A percentile compares a stretch with the other conserved stretches of the same genome.
phyloP scores from a whole-genome alignment of 2,329 filamentous ascomycete genomes.

The Paracorniculantispora psalliotae region DNA sequence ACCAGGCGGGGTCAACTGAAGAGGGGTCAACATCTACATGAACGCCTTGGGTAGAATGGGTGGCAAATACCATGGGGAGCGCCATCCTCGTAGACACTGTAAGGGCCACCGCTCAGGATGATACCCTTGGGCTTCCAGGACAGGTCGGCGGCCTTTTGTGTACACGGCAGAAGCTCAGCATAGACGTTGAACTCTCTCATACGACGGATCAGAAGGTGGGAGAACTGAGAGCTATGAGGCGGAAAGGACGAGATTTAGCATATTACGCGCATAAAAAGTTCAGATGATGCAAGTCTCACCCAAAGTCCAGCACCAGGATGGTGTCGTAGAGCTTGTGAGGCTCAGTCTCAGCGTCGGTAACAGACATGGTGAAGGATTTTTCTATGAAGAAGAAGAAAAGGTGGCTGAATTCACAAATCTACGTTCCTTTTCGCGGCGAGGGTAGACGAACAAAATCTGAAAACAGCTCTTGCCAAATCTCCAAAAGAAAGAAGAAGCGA shows the following conservation, averaged over 20 bases:
- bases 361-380: background rate
- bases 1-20: slow-evolving; percentile 70
- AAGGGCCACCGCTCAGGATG: slow-evolving; percentile 51
- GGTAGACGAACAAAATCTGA: background rate
- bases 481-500: background rate
- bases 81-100: slow-evolving; percentile 74
- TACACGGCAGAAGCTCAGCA: slow-evolving; percentile 85
- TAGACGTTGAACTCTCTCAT: slow-evolving; percentile 77
- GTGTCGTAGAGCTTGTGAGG: slow-evolving; percentile 33
- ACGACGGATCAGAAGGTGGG: slow-evolving; percentile 69
- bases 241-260: background rate
- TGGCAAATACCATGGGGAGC: slow-evolving; percentile 44
- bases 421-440: background rate
- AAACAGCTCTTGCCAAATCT: background rate
- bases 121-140: slow-evolving; percentile 78
- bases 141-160: slow-evolving; percentile 72
- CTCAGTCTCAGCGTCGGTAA: slow-evolving; percentile 4
- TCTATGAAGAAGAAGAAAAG: background rate
- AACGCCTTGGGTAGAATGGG: background rate
- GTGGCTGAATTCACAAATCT: background rate
- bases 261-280: background rate
- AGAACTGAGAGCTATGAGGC: slow-evolving; percentile 51
- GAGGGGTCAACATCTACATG: slow-evolving; percentile 32
- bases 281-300: slow-evolving; percentile 28
- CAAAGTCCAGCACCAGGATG: slow-evolving; percentile 68